Conservation (phyloP, 371 early-diverging fungal genomes). For the Choanephora cucurbitarum region DNA sequence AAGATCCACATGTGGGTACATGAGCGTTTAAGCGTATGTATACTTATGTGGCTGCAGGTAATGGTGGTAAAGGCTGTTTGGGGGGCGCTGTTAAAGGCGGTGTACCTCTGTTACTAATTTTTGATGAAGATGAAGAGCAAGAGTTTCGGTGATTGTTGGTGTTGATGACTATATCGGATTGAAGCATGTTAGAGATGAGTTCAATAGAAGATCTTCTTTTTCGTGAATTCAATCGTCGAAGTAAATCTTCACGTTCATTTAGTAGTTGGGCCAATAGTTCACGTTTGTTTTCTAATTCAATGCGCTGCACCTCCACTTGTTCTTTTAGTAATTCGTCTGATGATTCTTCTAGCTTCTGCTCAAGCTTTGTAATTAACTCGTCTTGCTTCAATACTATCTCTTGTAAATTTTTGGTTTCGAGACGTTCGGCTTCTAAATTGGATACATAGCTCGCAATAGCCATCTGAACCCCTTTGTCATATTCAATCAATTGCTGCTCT, state of each 20-base stretch:
- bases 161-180: not conserved
- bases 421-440: constrained; percentile 34
- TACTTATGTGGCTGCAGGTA: constrained; percentile 2
- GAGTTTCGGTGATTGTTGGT: not conserved
- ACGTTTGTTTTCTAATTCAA: constrained; percentile 43
- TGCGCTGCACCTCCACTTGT: constrained; percentile 39
- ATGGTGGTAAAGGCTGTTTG: constrained; percentile 28
- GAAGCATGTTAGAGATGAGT: constrained; percentile 26
- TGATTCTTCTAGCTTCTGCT: constrained; percentile 19
- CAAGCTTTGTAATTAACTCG: constrained; percentile 37
- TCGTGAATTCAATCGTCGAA: constrained; percentile 20
- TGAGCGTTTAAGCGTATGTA: not conserved
- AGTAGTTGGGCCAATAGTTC: constrained; percentile 35
- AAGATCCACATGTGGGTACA: constrained; percentile 5
- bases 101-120: constrained; percentile 14
- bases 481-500: constrained; percentile 28
- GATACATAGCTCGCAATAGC: constrained; percentile 37
- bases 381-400: constrained; percentile 45
- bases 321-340: constrained; percentile 22
- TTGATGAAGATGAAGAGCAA: constrained; percentile 12
- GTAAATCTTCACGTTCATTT: constrained; percentile 38
- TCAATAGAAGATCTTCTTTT: constrained; percentile 39
- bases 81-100: constrained; percentile 29
- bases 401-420: constrained; percentile 26
- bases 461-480: constrained; percentile 37